phyloP scores from a whole-genome alignment of 257 asterid genomes.

The Ocimum tenuiflorum region DNA sequence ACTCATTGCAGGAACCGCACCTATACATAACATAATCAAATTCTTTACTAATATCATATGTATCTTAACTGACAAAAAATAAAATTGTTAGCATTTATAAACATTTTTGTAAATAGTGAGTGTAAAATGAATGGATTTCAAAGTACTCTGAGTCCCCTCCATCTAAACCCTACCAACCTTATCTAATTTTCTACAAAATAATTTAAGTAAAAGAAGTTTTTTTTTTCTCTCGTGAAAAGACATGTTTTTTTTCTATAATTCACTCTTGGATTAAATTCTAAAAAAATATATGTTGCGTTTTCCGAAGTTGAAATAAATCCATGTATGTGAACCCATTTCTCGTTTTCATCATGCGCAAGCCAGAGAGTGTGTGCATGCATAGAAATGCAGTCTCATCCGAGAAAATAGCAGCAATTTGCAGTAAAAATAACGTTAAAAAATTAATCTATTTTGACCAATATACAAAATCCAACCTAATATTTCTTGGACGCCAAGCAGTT shows the following conservation, averaged over 20 bases:
- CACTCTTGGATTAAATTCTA: not conserved
- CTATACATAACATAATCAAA: not conserved
- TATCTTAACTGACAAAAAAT: no score
- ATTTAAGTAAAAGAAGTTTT: not conserved
- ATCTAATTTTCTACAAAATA: not conserved
- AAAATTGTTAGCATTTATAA: no score
- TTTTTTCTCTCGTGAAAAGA: no score
- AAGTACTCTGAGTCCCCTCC: not conserved
- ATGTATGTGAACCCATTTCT: not conserved
- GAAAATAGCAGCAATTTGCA: not conserved
- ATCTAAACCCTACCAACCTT: not conserved
- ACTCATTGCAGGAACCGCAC: no score
- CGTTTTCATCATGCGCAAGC: not conserved
- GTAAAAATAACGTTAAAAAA: no score
- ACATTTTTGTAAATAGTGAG: not conserved
- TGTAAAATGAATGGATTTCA: not conserved
- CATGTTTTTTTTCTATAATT: not conserved
- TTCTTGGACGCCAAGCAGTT: conserved; percentile 31
- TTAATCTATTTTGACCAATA: not conserved
- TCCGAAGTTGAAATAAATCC: not conserved
- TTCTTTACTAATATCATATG: not conserved
- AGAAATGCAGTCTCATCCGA: no score
- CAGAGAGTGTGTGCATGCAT: no score
- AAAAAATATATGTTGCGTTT: not conserved
- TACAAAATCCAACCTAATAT: not conserved